Conservation (phyloP, 1,284 basidiomycete genomes). For the Tilletia indica region DNA sequence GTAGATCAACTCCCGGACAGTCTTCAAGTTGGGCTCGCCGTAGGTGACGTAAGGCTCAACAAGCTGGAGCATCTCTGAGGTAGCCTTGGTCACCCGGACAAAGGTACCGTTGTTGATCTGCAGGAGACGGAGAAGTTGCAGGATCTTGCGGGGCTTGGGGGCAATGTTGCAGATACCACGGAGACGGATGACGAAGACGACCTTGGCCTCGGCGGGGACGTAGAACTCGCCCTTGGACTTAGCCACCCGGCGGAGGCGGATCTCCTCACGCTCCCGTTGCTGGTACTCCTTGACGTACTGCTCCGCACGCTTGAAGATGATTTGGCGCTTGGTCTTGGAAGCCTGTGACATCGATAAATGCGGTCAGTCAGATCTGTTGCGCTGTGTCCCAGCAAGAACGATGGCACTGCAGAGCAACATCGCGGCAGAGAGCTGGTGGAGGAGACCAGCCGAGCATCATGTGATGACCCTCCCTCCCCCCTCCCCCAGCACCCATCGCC, state of each 20-base stretch:
- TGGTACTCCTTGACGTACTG: conserved; percentile 97
- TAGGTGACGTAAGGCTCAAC: conserved; percentile 90
- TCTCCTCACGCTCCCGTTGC: conserved; percentile 88
- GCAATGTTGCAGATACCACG: conserved; percentile 97
- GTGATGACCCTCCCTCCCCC: no score
- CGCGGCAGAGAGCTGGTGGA: no score
- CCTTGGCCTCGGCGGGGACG: conserved; percentile 92
- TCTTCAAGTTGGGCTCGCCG: conserved; percentile 91
- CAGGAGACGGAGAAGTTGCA: conserved; percentile 94
- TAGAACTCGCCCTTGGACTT: conserved; percentile 93
- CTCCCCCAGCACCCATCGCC: background rate
- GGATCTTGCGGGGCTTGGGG: conserved; percentile 97
- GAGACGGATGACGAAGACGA: conserved; percentile 93
- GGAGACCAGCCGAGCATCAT: no score
- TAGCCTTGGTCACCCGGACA: conserved; percentile 91
- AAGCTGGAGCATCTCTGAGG: conserved; percentile 94
- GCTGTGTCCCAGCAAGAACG: background rate
- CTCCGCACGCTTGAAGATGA: conserved; percentile 99
- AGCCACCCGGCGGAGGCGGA: conserved; percentile 89
- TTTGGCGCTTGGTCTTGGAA: conserved; percentile 84
- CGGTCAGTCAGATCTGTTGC: conserved; percentile 2
- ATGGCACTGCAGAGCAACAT: background rate
- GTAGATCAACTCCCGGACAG: conserved; percentile 96
- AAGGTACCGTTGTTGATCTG: conserved; percentile 99
- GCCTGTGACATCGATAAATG: conserved; percentile 62